These are phyloP conservation scores for Kwoniella botswanensis DNA, from an alignment of 768 basidiomycete genomes.

Conservation along the genomic window DNA sequence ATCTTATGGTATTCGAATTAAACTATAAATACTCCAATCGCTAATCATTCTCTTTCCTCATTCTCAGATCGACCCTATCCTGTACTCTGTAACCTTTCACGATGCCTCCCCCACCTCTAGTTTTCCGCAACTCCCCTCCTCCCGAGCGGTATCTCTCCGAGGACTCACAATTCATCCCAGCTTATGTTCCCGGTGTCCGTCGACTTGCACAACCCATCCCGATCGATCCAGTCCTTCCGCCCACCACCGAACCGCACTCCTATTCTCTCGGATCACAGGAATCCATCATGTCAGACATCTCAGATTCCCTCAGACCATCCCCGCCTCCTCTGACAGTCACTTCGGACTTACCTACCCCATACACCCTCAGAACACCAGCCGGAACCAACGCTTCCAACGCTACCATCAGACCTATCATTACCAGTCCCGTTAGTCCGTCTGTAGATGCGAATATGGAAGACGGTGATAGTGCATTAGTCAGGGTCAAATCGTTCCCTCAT, in stretches of 20 bases:
- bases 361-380: slow-evolving; percentile 21
- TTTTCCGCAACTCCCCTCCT: not conserved
- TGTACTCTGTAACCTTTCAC: not conserved
- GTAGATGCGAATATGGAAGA: not conserved
- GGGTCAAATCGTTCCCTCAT: slow-evolving; percentile 25
- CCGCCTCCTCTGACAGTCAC: slow-evolving; percentile 21
- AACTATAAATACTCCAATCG: not conserved
- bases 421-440: slow-evolving; percentile 2
- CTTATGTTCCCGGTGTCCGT: slow-evolving; percentile 2
- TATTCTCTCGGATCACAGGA: slow-evolving; percentile 15
- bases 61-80: not conserved
- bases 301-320: slow-evolving; percentile 20
- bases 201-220: slow-evolving; percentile 18
- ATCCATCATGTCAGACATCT: slow-evolving; percentile 23
- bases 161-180: slow-evolving; percentile 6
- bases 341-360: slow-evolving; percentile 19
- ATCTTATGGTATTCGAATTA: not conserved
- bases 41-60: slow-evolving; percentile 4
- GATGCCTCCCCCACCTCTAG: slow-evolving; percentile 9
- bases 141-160: slow-evolving; percentile 1
- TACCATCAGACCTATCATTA: slow-evolving; percentile 6
- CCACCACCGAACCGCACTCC: not conserved
- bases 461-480: not conserved
- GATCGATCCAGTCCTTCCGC: slow-evolving; percentile 3
- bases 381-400: not conserved